A percentile compares a stretch with the other conserved stretches of the same genome.
Conservation (phyloP, 164 flowering plant species). For the Echeveria elegans region DNA sequence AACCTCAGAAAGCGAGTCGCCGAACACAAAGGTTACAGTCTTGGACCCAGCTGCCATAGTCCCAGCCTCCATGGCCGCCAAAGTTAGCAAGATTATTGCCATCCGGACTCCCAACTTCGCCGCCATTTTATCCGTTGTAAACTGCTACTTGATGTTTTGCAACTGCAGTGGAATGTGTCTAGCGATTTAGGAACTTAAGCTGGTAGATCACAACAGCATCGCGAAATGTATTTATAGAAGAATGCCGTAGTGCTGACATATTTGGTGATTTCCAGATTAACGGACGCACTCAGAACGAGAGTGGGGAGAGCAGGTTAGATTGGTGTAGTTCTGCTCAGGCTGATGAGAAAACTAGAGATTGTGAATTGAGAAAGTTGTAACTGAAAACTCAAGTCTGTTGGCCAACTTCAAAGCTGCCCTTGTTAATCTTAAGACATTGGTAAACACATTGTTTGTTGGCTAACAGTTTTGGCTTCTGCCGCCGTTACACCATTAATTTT, state of each 20-base stretch:
- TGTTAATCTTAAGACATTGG: background rate
- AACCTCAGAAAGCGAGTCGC: conserved; percentile 73
- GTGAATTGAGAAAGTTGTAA: background rate
- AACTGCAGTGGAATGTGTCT: too few species aligned
- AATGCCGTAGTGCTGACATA: too few species aligned
- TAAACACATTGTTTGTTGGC: too few species aligned
- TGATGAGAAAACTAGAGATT: conserved; percentile 3
- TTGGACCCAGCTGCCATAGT: conserved; percentile 11
- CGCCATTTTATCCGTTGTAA: background rate
- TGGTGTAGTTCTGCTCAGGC: conserved; percentile 1
- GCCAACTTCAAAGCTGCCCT: background rate
- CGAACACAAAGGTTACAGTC: conserved; percentile 49
- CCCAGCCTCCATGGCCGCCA: background rate
- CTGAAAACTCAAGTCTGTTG: background rate
- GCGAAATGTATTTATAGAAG: background rate
- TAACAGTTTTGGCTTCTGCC: too few species aligned
- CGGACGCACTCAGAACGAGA: too few species aligned
- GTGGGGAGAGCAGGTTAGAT: conserved; percentile 2
- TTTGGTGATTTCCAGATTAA: too few species aligned
- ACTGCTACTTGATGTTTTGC: too few species aligned
- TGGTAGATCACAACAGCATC: background rate
- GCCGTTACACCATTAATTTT: too few species aligned
- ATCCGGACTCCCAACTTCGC: background rate
- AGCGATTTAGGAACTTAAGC: background rate
- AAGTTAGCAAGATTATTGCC: background rate